Percentiles rank a stretch among this genome's conserved stretches.
Conservation (phyloP, 768 basidiomycete genomes). For the Mycena metata region DNA sequence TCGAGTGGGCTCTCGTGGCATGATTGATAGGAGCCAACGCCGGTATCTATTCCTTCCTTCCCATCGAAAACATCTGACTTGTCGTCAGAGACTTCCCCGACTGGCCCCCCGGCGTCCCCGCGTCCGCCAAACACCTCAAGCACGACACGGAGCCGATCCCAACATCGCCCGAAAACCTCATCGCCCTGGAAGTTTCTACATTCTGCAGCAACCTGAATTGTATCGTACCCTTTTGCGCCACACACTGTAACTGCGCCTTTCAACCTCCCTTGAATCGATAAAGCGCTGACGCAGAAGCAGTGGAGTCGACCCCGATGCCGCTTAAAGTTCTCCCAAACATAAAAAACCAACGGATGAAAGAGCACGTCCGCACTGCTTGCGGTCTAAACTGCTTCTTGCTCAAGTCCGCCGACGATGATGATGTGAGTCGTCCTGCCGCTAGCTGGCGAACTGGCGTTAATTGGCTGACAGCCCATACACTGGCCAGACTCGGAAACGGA, state of each 20-base stretch:
- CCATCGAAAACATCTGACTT: slow-evolving; percentile 3
- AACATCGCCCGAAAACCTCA: slow-evolving; percentile 24
- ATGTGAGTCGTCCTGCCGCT: not conserved
- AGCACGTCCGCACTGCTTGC: slow-evolving; percentile 44
- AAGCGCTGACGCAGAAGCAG: slow-evolving; percentile 28
- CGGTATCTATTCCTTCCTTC: slow-evolving; percentile 32
- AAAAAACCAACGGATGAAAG: slow-evolving; percentile 37
- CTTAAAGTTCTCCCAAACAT: slow-evolving; percentile 37
- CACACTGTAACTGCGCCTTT: slow-evolving; percentile 56
- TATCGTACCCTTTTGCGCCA: slow-evolving; percentile 58
- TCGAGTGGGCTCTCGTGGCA: slow-evolving; percentile 41
- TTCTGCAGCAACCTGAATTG: slow-evolving; percentile 71
- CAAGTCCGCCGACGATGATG: slow-evolving; percentile 8
- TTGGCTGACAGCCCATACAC: slow-evolving; percentile 42
- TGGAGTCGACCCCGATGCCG: slow-evolving; percentile 48
- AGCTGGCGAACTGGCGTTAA: too few species aligned
- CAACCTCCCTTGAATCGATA: not conserved
- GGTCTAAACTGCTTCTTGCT: slow-evolving; percentile 51
- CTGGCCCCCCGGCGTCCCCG: slow-evolving; percentile 44
- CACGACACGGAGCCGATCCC: slow-evolving; percentile 5
- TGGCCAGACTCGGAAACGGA: slow-evolving; percentile 59
- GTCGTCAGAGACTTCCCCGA: slow-evolving; percentile 44
- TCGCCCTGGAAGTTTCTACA: slow-evolving; percentile 52
- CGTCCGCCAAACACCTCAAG: slow-evolving; percentile 24
- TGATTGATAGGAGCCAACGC: slow-evolving; percentile 42